Percentiles rank a stretch among this genome's conserved stretches.
Conservation (phyloP, 352 stramenopile genomes). For the Phytopythium delawarense region DNA sequence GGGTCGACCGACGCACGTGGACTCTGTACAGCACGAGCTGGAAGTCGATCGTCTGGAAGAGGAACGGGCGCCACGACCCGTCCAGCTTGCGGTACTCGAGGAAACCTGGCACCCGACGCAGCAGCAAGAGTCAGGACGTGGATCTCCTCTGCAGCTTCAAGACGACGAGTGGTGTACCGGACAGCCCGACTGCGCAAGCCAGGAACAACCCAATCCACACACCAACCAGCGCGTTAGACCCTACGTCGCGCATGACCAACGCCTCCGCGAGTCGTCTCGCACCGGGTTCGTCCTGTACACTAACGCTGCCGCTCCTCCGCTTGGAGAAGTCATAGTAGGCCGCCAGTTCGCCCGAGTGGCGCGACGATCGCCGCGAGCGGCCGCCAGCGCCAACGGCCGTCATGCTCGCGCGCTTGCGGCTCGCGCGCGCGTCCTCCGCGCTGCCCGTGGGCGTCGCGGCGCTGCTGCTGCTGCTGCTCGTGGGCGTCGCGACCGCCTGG, state of each 20-base stretch:
- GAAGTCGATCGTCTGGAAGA: conserved; percentile 71
- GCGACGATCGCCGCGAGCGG: conserved; percentile 15
- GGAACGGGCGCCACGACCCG: conserved; percentile 65
- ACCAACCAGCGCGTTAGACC: background rate
- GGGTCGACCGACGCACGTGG: conserved; percentile 38
- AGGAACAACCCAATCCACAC: background rate
- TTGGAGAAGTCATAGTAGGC: conserved; percentile 67
- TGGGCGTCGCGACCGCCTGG: conserved; percentile 5
- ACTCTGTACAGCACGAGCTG: conserved; percentile 70
- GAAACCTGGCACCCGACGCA: conserved; percentile 26
- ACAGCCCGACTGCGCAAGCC: background rate
- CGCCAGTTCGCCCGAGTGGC: conserved; percentile 38
- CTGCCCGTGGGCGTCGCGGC: conserved; percentile 5
- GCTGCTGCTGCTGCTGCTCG: conserved; percentile 13
- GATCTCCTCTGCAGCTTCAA: background rate
- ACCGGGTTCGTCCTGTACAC: conserved; percentile 31
- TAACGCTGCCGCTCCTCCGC: conserved; percentile 31
- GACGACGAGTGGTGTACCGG: background rate
- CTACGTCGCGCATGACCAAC: background rate
- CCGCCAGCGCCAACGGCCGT: conserved; percentile 3
- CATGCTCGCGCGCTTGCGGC: conserved; percentile 1
- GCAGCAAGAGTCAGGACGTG: background rate
- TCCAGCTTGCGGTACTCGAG: conserved; percentile 72
- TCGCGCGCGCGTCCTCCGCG: conserved; percentile 3
- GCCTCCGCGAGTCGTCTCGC: background rate